phyloP scores from a whole-genome alignment of 1,284 basidiomycete genomes.

The Stygiomarasmius scandens region DNA sequence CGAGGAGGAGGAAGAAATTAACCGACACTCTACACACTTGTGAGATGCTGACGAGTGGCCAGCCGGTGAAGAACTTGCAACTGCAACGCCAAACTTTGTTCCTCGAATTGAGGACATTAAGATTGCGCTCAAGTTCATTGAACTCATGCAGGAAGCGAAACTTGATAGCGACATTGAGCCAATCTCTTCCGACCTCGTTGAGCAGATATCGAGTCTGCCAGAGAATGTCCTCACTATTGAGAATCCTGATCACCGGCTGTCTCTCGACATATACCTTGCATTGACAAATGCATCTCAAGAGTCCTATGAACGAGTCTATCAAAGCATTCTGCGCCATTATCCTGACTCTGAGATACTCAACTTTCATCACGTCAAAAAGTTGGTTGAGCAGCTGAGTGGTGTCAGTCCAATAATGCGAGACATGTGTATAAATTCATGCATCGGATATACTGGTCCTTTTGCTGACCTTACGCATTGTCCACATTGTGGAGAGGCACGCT shows the following conservation, averaged over 20 bases:
- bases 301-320: conserved; percentile 6
- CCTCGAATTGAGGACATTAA: conserved; percentile 5
- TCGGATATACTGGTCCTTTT: conserved; percentile 1
- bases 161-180: conserved; percentile 8
- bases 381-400: neutral
- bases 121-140: conserved; percentile 9
- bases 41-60: too few relatives aligned
- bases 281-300: conserved; percentile 1
- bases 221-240: neutral
- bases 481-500: conserved; percentile 2
- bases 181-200: neutral
- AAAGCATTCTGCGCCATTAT: conserved; percentile 1
- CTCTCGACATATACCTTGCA: conserved; percentile 12
- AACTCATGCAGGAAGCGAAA: neutral
- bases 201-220: neutral
- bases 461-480: neutral
- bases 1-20: too few relatives aligned
- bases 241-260: conserved; percentile 7
- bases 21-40: too few relatives aligned
- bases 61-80: too few relatives aligned
- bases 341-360: neutral
- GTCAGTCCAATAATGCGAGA: neutral
- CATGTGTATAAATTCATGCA: conserved; percentile 2
- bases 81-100: conserved; percentile 8
- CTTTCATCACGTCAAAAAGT: neutral